Evolutionary conservation across 2,329 filamentous ascomycete genomes (phyloP).

Genomic region (Sporothrix variecibatus): DNA sequence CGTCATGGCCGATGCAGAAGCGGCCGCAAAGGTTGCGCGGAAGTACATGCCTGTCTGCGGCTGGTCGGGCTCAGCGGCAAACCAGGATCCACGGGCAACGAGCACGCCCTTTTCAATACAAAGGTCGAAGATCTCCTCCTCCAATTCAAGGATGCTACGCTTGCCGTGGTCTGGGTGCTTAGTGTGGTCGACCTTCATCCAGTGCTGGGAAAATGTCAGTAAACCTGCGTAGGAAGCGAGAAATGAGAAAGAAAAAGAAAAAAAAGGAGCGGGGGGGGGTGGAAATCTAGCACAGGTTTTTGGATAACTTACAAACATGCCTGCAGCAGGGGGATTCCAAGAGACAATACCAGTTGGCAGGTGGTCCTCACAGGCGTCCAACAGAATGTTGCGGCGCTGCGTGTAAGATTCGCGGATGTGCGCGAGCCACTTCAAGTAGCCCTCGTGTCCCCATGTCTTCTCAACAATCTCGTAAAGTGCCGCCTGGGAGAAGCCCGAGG

Average conservation of each 20-base stretch:
- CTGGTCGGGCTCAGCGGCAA: constrained; percentile 70
- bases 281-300: not conserved
- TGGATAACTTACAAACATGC: constrained; percentile 81
- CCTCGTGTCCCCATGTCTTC: constrained; percentile 80
- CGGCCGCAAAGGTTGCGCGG: constrained; percentile 85
- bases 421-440: constrained; percentile 88
- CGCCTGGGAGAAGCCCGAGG: constrained; percentile 80
- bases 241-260: constrained; percentile 9
- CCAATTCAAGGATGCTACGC: constrained; percentile 65
- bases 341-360: constrained; percentile 72
- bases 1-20: constrained; percentile 68
- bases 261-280: not conserved
- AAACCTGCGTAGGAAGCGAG: not conserved
- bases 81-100: constrained; percentile 86
- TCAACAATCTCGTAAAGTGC: constrained; percentile 87
- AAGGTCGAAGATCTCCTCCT: constrained; percentile 81
- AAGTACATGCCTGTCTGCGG: constrained; percentile 73
- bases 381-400: constrained; percentile 70
- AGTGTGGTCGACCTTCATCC: constrained; percentile 52
- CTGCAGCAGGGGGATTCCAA: constrained; percentile 79
- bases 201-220: constrained; percentile 53
- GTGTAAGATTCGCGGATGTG: constrained; percentile 82
- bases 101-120: constrained; percentile 77
- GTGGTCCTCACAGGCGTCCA: constrained; percentile 76
- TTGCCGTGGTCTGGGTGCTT: constrained; percentile 43